These are phyloP conservation scores for Exophiala oligosperma DNA, from an alignment of 2,329 filamentous ascomycete genomes.

Conservation along the genomic window DNA sequence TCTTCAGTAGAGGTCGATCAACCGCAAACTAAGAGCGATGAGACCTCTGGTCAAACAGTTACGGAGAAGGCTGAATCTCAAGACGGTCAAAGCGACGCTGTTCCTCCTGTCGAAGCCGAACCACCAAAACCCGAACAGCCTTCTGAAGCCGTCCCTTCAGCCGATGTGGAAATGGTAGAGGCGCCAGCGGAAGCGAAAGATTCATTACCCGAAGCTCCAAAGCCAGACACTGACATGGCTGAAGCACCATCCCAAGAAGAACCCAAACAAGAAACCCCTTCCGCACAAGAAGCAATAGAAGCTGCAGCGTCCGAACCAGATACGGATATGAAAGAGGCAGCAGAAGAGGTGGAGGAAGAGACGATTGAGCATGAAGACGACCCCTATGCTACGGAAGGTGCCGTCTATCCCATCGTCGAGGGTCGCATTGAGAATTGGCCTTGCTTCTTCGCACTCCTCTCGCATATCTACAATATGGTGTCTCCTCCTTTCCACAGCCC, in stretches of 20 bases:
- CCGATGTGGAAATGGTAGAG: slow-evolving; percentile 49
- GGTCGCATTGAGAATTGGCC: slow-evolving; percentile 88
- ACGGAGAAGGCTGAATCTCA: neutral
- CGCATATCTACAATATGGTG: slow-evolving; percentile 85
- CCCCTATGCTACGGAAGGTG: slow-evolving; percentile 80
- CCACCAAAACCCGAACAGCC: slow-evolving; percentile 39
- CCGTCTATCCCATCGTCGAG: slow-evolving; percentile 79
- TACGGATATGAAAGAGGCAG: slow-evolving; percentile 21
- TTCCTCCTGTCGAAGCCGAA: neutral
- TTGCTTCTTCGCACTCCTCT: slow-evolving; percentile 89
- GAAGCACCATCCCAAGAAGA: neutral
- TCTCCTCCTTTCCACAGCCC: slow-evolving; percentile 93
- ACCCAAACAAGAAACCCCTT: slow-evolving; percentile 37
- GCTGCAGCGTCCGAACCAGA: slow-evolving; percentile 10
- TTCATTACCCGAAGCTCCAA: slow-evolving; percentile 13
- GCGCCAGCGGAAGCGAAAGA: slow-evolving; percentile 32
- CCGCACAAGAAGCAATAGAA: slow-evolving; percentile 28
- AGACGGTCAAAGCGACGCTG: neutral
- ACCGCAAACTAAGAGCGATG: neutral
- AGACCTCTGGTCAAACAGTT: slow-evolving; percentile 4
- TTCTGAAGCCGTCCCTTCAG: slow-evolving; percentile 19
- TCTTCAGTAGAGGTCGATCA: too few relatives aligned
- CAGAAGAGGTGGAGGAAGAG: slow-evolving; percentile 41
- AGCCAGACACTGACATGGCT: neutral
- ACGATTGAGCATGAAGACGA: slow-evolving; percentile 73